A percentile compares a stretch with the other conserved stretches of the same genome.
phyloP scores from a whole-genome alignment of 768 basidiomycete genomes.

The Mycena leptocephala region DNA sequence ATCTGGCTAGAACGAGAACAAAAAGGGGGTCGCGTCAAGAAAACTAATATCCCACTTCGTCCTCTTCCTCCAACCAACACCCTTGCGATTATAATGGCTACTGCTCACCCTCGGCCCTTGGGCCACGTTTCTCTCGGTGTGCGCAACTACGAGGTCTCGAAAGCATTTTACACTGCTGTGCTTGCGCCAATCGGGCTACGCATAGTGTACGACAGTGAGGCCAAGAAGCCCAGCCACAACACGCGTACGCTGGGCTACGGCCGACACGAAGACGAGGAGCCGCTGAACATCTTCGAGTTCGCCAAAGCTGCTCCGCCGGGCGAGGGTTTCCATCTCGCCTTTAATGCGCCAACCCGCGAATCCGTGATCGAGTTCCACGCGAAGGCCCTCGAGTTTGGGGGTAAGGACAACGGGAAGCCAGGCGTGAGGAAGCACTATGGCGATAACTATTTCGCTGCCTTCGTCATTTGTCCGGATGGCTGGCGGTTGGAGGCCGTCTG shows the following conservation, averaged over 20 bases:
- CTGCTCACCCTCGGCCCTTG: neutral
- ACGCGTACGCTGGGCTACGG: neutral
- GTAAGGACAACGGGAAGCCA: neutral
- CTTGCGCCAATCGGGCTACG: slow-evolving; percentile 1
- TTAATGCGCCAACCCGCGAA: slow-evolving; percentile 5
- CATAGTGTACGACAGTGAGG: slow-evolving; percentile 9
- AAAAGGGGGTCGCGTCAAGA: too few species aligned
- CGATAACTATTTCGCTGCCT: neutral
- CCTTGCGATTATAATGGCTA: neutral
- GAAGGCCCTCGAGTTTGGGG: slow-evolving; percentile 10
- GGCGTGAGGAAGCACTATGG: slow-evolving; percentile 11
- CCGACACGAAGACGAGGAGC: neutral
- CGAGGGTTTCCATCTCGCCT: slow-evolving; percentile 5
- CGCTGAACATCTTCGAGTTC: slow-evolving; percentile 14
- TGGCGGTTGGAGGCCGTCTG: too few species aligned
- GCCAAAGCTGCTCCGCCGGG: slow-evolving; percentile 1
- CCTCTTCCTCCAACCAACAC: too few species aligned
- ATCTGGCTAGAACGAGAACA: too few species aligned
- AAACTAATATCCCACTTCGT: too few species aligned
- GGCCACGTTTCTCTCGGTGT: slow-evolving; percentile 16
- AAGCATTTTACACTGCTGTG: slow-evolving; percentile 1
- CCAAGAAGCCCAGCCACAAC: neutral
- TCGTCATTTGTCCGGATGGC: too few species aligned
- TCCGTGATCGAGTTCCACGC: slow-evolving; percentile 11
- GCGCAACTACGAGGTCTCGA: slow-evolving; percentile 4